Conservation (phyloP, 208 protist species). For the Acanthamoeba triangularis region DNA sequence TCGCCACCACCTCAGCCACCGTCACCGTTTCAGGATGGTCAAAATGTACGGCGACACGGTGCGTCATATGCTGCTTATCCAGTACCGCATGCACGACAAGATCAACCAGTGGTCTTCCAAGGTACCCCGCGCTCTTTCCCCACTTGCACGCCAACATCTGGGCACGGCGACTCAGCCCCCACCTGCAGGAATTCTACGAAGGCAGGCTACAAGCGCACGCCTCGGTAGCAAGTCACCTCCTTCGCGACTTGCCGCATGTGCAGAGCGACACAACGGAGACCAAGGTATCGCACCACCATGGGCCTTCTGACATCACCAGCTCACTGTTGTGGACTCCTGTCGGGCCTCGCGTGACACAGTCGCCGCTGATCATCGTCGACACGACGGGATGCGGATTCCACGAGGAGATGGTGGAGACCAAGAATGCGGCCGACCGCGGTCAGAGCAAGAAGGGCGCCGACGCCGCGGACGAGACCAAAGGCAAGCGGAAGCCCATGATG, state of each 20-base stretch:
- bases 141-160: background rate
- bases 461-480: background rate
- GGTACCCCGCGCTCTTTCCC: background rate
- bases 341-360: background rate
- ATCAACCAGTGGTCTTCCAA: constrained; percentile 87
- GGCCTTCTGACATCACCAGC: background rate
- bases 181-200: constrained; percentile 79
- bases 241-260: constrained; percentile 72
- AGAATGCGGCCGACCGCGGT: constrained; percentile 27
- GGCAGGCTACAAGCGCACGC: constrained; percentile 74
- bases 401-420: constrained; percentile 61
- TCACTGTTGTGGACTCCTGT: background rate
- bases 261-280: background rate
- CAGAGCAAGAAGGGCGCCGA: background rate
- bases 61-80: constrained; percentile 77
- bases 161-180: background rate
- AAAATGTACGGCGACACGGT: constrained; percentile 76
- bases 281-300: background rate
- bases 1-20: background rate
- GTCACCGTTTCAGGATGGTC: constrained; percentile 41
- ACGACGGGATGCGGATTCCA: constrained; percentile 82
- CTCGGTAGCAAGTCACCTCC: constrained; percentile 76
- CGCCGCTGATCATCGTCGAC: constrained; percentile 82
- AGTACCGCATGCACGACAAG: constrained; percentile 86
- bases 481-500: background rate